Evolutionary conservation across 1,284 basidiomycete species (phyloP).

Genomic region (Ustilago bromivora): DNA sequence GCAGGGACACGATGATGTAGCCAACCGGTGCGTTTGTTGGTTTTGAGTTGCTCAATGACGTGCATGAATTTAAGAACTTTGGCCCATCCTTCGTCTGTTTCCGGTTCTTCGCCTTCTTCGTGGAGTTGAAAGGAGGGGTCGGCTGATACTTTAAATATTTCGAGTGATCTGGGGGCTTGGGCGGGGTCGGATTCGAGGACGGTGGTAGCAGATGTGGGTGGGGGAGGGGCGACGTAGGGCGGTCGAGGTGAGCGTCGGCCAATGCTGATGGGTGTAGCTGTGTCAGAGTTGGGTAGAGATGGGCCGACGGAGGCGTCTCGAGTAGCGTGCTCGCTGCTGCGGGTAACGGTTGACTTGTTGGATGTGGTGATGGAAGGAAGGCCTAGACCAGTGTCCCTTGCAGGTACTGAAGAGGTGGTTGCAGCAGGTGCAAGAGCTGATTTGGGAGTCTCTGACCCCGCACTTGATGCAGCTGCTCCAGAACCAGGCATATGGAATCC

Average conservation of each 20-base stretch:
- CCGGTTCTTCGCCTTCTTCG: constrained; percentile 50
- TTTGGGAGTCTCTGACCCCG: constrained; percentile 13
- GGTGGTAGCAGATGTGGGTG: constrained; percentile 50
- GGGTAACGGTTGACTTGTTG: constrained; percentile 21
- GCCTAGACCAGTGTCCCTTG: constrained; percentile 22
- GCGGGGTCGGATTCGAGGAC: constrained; percentile 49
- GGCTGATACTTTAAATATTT: constrained; percentile 38
- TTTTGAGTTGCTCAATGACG: constrained; percentile 63
- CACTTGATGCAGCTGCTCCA: not conserved
- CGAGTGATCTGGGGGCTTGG: constrained; percentile 45
- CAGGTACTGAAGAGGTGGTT: not conserved
- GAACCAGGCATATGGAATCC: constrained; percentile 47
- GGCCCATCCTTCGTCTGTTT: constrained; percentile 46
- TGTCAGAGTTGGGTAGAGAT: constrained; percentile 31
- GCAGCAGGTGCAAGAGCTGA: constrained; percentile 6
- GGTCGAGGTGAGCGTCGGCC: constrained; percentile 58
- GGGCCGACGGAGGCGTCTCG: constrained; percentile 31
- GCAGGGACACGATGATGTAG: constrained; percentile 61
- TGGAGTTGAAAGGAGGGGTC: constrained; percentile 41
- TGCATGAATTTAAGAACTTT: constrained; percentile 66
- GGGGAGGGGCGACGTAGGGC: constrained; percentile 62
- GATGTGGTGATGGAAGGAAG: constrained; percentile 19
- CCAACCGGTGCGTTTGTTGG: constrained; percentile 68
- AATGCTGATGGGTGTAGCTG: constrained; percentile 42
- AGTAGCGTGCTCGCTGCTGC: constrained; percentile 9